Percentiles rank a stretch among this genome's conserved stretches.
phyloP scores from a whole-genome alignment of 352 stramenopile species.

The Pythium brachiatum region DNA sequence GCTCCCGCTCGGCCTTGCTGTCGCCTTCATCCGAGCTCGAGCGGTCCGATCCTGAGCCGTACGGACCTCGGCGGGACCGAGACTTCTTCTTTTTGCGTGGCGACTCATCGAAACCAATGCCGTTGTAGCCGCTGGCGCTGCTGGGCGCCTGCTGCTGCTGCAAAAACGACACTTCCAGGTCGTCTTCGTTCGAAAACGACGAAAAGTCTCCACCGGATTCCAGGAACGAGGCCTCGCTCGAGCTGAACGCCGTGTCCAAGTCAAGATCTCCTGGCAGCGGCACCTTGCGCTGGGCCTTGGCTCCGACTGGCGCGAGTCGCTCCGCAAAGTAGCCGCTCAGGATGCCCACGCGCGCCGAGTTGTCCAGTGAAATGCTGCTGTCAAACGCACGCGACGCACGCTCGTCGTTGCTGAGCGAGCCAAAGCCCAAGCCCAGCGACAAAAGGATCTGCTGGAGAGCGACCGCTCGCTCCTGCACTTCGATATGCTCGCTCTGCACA shows the following conservation, averaged over 20 bases:
- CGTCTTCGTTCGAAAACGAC: slow-evolving; percentile 62
- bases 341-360: slow-evolving; percentile 47
- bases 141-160: slow-evolving; percentile 29
- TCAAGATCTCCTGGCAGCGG: slow-evolving; percentile 83
- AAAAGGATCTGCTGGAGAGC: slow-evolving; percentile 76
- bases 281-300: slow-evolving; percentile 92
- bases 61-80: slow-evolving; percentile 44
- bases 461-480: slow-evolving; percentile 95
- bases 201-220: slow-evolving; percentile 69
- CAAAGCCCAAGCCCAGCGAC: slow-evolving; percentile 56
- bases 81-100: slow-evolving; percentile 31
- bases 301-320: slow-evolving; percentile 81
- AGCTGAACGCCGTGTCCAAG: slow-evolving; percentile 55
- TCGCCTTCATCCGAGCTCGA: slow-evolving; percentile 40
- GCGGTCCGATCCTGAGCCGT: slow-evolving; percentile 31
- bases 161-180: slow-evolving; percentile 81
- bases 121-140: slow-evolving; percentile 28
- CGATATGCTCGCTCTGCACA: slow-evolving; percentile 89
- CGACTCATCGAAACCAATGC: slow-evolving; percentile 20
- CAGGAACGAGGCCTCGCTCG: slow-evolving; percentile 64
- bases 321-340: slow-evolving; percentile 81
- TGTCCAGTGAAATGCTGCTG: slow-evolving; percentile 40
- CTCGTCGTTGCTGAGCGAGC: slow-evolving; percentile 54
- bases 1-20: slow-evolving; percentile 40
- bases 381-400: slow-evolving; percentile 70